Evolutionary conservation across 768 basidiomycete species (phyloP), one percentile per base, ranked within the genome.

Genomic region (Tulasnella calospora): DNA sequence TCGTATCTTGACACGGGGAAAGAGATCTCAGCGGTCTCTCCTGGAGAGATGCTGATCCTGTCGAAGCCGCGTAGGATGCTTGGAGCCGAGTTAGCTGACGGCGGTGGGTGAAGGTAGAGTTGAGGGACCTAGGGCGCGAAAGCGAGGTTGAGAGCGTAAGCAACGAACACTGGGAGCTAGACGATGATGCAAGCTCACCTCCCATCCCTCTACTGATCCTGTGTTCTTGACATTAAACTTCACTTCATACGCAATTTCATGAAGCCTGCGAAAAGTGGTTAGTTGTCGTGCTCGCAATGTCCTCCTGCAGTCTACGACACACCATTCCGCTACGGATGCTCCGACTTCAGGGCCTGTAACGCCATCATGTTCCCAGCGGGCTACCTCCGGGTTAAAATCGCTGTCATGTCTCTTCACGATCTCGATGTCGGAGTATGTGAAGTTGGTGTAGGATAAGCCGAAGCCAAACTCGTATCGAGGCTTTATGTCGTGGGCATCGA

Each of bases 391-490:
- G 13, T 55, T 10, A 67, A 9, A 67, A 3, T 10, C 6, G 27
- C 61, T 35, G 61, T 27, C 30, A 17, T 67, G 35, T 3, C 19
- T 57, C 73, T 38, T 67, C 35, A 36, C 33, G n/a, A 83, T 79
- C 35, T 82, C 47, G 23, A 84, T 67, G 69, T 83, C 82, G 23
- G 79, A 81, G 79, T 83, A 84, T n/a, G 82, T 80, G 81, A 86
- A 86, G 2, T 76, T 76, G 38, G 86, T 84, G 81, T 86, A 86
- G 15, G 81, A 82, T 71, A 86, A 80, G 12, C 85, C 85, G 74
- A 81, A 85, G 0, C 85, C 85, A 79, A 86, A 86, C n/a, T 82
- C 82, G 79, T 80, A 86, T 21, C 85, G 81, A 3, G 86, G 85
- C 0, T 81, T 82, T 67, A 85, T 84, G 71, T 82, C 81, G 44